Base-by-base conservation (phyloP, 345 rosid species). In the Populus tremula region DNA sequence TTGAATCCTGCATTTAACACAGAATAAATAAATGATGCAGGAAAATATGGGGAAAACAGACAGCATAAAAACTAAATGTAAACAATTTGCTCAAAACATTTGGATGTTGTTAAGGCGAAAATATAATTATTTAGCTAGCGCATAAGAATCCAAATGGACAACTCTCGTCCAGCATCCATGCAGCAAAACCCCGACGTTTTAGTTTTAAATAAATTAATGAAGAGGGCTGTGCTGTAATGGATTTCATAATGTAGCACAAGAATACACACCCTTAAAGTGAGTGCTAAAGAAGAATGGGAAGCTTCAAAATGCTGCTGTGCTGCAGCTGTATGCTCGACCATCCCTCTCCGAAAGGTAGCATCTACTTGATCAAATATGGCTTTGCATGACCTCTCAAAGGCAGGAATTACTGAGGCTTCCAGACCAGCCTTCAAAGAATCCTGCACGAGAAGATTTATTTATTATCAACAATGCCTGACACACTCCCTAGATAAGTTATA, bases 281-380 rank as follows among this genome's bases (percentile, higher is more conserved):
- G 78, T 62, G 94, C 92, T 73, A 95, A 78, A 21, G 92, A 87
- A 76, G 97, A 91, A 80, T 89, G 89, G 29, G 88, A 77, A 74
- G 93, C 84, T 66, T 93, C 97, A 56, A 90, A 86, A 5, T 88
- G 92, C 80, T 92, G 97, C 84, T 88, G 89, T 64, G 92, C 89
- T 64, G 96, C 88, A 69, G 81, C 81, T 82, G 91, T 88, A 87
- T 92, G 97, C 78, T 93, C 94, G 23, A 80, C 73, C 77, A 95
- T 85, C 83, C 96, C 98, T 82, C 88, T 91, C 84, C 88, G 94
- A 73, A 95, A 93, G 33, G 96, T 79, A 38, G 91, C 78, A 86
- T 95, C 96, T 1, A 95, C 87, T 87, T 95, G 98, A 65, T 89
- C 97, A 86, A 95, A 95, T 97, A 93, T 89, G 49, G 91, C 87